Evolutionary conservation across 2,329 filamentous ascomycete species (phyloP), one percentile per base, ranked within the genome.

Genomic region (Pseudogymnoascus sp.): DNA sequence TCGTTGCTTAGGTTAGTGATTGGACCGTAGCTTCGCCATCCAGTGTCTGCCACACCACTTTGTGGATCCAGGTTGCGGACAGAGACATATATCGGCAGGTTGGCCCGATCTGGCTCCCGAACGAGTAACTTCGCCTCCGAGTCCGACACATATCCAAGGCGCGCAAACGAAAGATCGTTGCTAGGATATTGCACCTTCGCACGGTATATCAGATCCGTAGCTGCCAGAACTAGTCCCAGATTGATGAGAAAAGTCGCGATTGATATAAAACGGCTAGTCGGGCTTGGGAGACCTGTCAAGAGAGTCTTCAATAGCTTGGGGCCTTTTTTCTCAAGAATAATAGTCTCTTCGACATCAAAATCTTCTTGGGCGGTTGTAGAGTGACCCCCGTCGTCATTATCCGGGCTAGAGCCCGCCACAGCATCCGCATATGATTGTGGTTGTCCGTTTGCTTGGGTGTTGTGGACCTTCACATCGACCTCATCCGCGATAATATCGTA

Each of bases 131-230:
- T 92, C 21, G 92, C 95, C 63, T 88, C 88, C 0, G 81, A 84
- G 16, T 90, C 84, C 4, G 92, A 96, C 28, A 97, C 88, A 73
- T 93, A 93, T 25, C 95, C 95, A 14, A 96, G 79, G 7, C 95
- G 84, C 42, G 90, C 90, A 73, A 99, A 96, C 0, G 92, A 90
- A 10, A 96, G 78, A 67, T 96, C 87, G 28, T 90, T 78, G 25
- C 81, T 86, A 3, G 88, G 86, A 73, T 96, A 82, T 36, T 89
- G 82, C 64, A 88, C 74, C 10, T 85, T 84, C 1, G 89, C 88
- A 18, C 89, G 85, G 72, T 90, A 92, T 12, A 96, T 81, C 40
- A 93, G 84, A 74, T 99, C 95, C 25, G 88, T 81, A 0, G 88
- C 84, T 75, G 93, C 84, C 7, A 84, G 78, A 5, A 91, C 81